Evolutionary conservation across 2,329 filamentous ascomycete species (phyloP), one percentile per base, ranked within the genome.

Genomic region (Lecanicillium sp.): DNA sequence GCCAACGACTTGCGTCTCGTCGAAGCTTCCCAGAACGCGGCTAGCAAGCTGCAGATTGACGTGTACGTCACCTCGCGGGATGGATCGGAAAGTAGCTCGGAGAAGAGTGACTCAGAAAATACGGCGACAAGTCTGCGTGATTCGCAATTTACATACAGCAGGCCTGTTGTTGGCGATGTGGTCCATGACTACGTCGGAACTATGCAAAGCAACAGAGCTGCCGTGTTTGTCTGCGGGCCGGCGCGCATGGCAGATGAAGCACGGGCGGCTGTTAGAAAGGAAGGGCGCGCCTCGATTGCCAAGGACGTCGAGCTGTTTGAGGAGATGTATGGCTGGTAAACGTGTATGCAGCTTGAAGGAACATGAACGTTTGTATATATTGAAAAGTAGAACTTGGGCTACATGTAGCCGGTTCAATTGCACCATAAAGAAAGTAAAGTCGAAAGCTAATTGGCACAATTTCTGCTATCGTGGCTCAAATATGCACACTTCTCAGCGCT

Each of bases 181-280:
- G 55, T 68, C 2, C 55, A 56, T 20, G 56, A 59, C 11, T 58
- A 60, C 3, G 55, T 56, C 4, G 45, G 40, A 1, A 40, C 48
- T 1, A 52, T 53, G 7, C 54, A 53, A 8, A 50, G 50, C 12
- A 54, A 53, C 7, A 49, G 63, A 3, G 65, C 66, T 1, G 43
- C 43, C 15, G 62, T 69, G 2, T 59, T 68, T 27, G 61, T 62
- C 14, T 69, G 66, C 48, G 66, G 65, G 2, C 65, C 66, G 23
- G 60, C 57, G 7, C 55, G 54, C 17, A 66, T 69, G 64, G 64
- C 63, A 1, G 65, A 68, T 49, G 60, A 67, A 14, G 58, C 63
- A 29, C 52, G 66, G 32, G 51, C 48, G 43, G 60, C 61, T 2
- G 62, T 67, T 0, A 60, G 63, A 3, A 52, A 55, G 12, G 49